A percentile compares a stretch with the other conserved stretches of the same genome.
These are phyloP conservation scores for Tilletia indica DNA, from an alignment of 1,284 basidiomycete genomes.

Conservation along the genomic window DNA sequence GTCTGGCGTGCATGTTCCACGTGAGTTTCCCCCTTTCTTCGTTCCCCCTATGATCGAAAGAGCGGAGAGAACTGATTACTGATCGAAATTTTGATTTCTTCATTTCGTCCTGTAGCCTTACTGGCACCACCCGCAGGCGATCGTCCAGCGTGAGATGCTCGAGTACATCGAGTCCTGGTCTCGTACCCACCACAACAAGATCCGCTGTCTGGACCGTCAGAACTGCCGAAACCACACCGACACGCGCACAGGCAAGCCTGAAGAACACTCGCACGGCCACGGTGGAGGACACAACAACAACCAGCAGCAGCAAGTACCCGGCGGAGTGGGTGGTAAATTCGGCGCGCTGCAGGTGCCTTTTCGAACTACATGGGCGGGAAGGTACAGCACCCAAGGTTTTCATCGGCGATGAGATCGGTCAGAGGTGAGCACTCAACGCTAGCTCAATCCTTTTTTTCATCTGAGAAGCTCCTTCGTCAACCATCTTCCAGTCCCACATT, in stretches of 20 bases:
- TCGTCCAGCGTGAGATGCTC: constrained; percentile 48
- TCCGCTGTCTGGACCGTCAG: constrained; percentile 35
- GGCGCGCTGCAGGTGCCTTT: constrained; percentile 3
- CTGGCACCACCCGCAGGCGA: constrained; percentile 36
- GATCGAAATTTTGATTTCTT: no score
- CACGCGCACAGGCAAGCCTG: constrained; percentile 46
- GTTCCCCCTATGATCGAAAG: no score
- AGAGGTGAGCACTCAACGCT: no score
- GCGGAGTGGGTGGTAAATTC: constrained; percentile 9
- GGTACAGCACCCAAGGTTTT: no score
- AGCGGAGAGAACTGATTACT: no score
- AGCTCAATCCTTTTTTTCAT: no score
- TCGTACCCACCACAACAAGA: constrained; percentile 34
- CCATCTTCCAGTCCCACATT: no score
- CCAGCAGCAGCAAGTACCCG: constrained; percentile 5
- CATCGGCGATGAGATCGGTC: no score
- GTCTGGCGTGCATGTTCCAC: no score
- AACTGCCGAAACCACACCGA: constrained; percentile 45
- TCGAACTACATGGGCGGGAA: background rate
- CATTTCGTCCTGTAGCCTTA: constrained; percentile 26
- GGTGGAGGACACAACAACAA: constrained; percentile 24
- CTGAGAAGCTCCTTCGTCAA: no score
- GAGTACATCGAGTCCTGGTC: constrained; percentile 46
- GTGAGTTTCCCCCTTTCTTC: no score
- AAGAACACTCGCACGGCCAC: constrained; percentile 40